These are phyloP conservation scores for Silene latifolia DNA, from an alignment of 148 eudicot genomes.

Conservation along the genomic window DNA sequence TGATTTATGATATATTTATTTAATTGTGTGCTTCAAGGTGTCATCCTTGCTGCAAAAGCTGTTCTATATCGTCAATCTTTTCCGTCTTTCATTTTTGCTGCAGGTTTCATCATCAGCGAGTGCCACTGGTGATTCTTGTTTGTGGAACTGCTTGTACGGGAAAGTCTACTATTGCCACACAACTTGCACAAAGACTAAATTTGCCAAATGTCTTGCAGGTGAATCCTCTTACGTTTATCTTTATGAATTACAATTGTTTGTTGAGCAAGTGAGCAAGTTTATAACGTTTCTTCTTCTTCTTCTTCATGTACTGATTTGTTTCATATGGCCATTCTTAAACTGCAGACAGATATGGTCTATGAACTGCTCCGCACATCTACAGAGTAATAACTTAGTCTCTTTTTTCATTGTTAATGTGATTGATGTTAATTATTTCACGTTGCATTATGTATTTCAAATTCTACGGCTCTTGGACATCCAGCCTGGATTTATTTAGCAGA, in stretches of 20 bases:
- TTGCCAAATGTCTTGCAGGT: conserved; percentile 98
- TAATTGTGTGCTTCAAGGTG: neutral
- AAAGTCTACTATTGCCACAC: conserved; percentile 97
- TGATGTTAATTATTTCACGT: neutral
- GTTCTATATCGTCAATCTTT: neutral
- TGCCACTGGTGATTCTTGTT: conserved; percentile 96
- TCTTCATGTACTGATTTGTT: conserved; percentile 10
- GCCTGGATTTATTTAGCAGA: neutral
- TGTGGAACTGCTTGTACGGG: conserved; percentile 98
- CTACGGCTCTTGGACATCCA: neutral
- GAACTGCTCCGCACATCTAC: conserved; percentile 96
- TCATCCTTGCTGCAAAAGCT: neutral
- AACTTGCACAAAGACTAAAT: conserved; percentile 96
- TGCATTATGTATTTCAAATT: neutral
- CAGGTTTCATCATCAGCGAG: conserved; percentile 98
- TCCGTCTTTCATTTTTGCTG: conserved; percentile 19
- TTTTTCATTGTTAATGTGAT: conserved; percentile 15
- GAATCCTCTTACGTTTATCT: conserved; percentile 14
- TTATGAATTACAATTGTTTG: conserved; percentile 8
- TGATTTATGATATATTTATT: conserved; percentile 3
- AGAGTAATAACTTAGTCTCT: conserved; percentile 50
- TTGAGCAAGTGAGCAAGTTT: neutral
- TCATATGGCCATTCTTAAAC: conserved; percentile 26
- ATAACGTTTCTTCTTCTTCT: neutral
- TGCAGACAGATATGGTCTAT: conserved; percentile 98